Conservation (phyloP, 148 eudicot species). For the Limonium bicolor region DNA sequence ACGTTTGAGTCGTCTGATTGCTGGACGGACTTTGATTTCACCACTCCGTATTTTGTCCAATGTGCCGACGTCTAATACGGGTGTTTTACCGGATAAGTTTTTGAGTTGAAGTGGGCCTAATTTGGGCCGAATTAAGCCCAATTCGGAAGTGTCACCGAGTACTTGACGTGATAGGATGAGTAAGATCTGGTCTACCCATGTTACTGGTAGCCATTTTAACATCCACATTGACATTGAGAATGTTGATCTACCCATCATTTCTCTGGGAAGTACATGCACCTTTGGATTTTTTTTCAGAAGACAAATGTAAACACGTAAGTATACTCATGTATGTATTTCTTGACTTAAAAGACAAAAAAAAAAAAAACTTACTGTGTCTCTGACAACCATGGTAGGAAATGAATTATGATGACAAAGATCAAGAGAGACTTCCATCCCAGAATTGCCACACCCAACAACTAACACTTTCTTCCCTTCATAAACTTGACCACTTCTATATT, state of each 20-base stretch:
- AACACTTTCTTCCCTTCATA: constrained; percentile 50
- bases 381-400: constrained; percentile 67
- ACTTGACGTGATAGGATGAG: constrained; percentile 32
- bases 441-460: constrained; percentile 86
- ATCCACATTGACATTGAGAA: constrained; percentile 74
- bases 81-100: constrained; percentile 58
- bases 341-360: background rate
- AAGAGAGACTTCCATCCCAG: constrained; percentile 86
- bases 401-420: constrained; percentile 67
- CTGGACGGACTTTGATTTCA: constrained; percentile 55
- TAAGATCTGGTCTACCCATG: constrained; percentile 40
- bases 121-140: constrained; percentile 43
- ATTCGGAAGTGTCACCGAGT: constrained; percentile 45
- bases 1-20: constrained; percentile 21
- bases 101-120: constrained; percentile 63
- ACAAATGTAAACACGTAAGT: background rate
- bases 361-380: constrained; percentile 44
- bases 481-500: constrained; percentile 42
- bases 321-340: background rate
- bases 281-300: constrained; percentile 7
- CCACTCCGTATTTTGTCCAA: constrained; percentile 72
- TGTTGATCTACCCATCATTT: constrained; percentile 74
- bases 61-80: constrained; percentile 74
- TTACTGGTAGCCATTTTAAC: constrained; percentile 66
- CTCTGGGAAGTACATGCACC: constrained; percentile 71